phyloP scores from a whole-genome alignment of 1,139 yeast species.

The Kodamaea arcana region DNA sequence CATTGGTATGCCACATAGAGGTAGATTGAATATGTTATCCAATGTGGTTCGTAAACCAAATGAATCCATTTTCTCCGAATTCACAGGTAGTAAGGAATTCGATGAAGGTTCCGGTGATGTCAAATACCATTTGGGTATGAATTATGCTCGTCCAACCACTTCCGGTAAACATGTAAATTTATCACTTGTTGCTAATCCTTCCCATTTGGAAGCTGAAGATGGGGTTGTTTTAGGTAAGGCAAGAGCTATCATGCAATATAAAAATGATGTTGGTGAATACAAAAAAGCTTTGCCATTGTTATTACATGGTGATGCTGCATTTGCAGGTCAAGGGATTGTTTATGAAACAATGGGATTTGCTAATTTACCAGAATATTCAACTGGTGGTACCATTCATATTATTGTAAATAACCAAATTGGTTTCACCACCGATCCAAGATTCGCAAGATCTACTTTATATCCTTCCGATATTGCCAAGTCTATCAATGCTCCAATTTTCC shows the following conservation, averaged over 20 bases:
- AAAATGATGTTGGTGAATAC: slow-evolving; percentile 76
- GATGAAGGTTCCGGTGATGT: slow-evolving; percentile 98
- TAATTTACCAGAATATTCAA: slow-evolving; percentile 87
- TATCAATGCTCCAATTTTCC: slow-evolving; percentile 97
- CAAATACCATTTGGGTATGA: slow-evolving; percentile 98
- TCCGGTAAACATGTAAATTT: slow-evolving; percentile 95
- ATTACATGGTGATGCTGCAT: slow-evolving; percentile 98
- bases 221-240: slow-evolving; percentile 98
- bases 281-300: slow-evolving; percentile 88
- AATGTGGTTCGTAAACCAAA: slow-evolving; percentile 98
- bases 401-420: slow-evolving; percentile 98
- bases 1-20: slow-evolving; percentile 99
- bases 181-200: slow-evolving; percentile 96
- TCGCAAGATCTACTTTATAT: slow-evolving; percentile 95
- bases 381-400: slow-evolving; percentile 97
- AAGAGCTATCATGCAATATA: slow-evolving; percentile 91
- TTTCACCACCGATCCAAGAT: slow-evolving; percentile 97
- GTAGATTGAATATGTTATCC: slow-evolving; percentile 94
- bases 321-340: slow-evolving; percentile 98
- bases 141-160: slow-evolving; percentile 97
- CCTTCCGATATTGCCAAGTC: slow-evolving; percentile 97
- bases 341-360: slow-evolving; percentile 97
- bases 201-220: slow-evolving; percentile 98
- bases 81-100: slow-evolving; percentile 81
- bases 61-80: slow-evolving; percentile 95